A percentile compares a stretch with the other conserved stretches of the same genome.
These are phyloP conservation scores for Colletotrichum theobromicola DNA, from an alignment of 2,329 filamentous ascomycete genomes.

Conservation along the genomic window DNA sequence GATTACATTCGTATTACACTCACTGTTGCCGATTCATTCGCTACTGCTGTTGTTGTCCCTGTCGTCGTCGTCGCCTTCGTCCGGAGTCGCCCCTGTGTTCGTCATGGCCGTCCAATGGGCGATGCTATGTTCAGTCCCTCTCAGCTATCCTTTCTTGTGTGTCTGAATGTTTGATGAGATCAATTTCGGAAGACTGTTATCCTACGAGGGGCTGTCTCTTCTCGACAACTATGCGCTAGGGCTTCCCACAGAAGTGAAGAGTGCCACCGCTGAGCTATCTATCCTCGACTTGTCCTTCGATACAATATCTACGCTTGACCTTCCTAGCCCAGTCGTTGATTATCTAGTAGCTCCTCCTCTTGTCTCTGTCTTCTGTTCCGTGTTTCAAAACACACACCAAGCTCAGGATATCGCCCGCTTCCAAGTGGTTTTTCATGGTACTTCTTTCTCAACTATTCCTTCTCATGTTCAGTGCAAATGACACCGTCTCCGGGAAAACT, in stretches of 20 bases:
- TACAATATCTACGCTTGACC: neutral
- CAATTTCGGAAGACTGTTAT: neutral
- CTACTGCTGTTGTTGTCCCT: neutral
- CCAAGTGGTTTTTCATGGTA: rapidly evolving
- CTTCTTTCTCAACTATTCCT: neutral
- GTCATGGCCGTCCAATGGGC: neutral
- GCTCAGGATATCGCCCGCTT: neutral
- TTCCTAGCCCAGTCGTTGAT: neutral
- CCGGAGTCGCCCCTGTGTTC: neutral
- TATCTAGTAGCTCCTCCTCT: neutral
- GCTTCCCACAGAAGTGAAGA: neutral
- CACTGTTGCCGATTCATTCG: neutral
- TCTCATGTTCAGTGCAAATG: neutral
- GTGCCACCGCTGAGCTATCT: rapidly evolving
- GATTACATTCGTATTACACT: neutral
- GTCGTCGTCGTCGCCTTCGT: neutral
- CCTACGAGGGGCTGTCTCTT: neutral
- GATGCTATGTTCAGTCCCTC: neutral
- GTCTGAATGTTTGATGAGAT: neutral
- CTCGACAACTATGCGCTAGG: neutral
- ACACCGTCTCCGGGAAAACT: neutral
- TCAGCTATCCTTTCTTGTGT: neutral
- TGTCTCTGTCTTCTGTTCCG: neutral
- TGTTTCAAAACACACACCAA: neutral
- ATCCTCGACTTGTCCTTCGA: no score